These are phyloP conservation scores for Paramecium octaurelia DNA, from an alignment of 73 alveolate genomes.

Conservation along the genomic window DNA sequence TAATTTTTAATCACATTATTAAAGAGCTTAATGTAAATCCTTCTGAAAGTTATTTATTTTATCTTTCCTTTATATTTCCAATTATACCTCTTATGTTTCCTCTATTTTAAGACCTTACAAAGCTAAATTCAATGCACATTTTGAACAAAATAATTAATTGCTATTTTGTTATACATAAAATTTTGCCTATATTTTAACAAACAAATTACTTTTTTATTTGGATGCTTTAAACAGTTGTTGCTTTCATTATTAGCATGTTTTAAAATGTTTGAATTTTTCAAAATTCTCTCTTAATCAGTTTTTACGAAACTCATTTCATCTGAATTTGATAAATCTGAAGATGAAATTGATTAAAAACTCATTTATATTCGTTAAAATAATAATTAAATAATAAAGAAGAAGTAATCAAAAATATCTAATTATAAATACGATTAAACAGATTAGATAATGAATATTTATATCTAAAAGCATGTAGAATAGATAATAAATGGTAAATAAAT, in stretches of 20 bases:
- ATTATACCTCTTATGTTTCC: conserved; percentile 31
- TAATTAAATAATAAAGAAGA: not conserved
- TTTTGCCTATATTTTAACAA: conserved; percentile 27
- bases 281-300: not conserved
- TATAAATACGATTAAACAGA: not conserved
- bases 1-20: not conserved
- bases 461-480: not conserved
- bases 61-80: conserved; percentile 5
- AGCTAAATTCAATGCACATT: conserved; percentile 47
- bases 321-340: conserved; percentile 4
- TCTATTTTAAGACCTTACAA: conserved; percentile 12
- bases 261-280: conserved; percentile 22
- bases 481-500: too few species aligned
- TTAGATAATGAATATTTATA: not conserved
- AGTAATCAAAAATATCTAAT: not conserved
- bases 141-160: conserved; percentile 4
- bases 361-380: not conserved
- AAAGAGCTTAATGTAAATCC: not conserved
- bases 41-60: not conserved
- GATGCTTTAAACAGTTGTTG: not conserved
- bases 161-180: not conserved
- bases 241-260: not conserved
- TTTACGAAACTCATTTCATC: not conserved
- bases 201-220: not conserved
- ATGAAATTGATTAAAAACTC: not conserved